Conservation (phyloP, 179 eudicot species). For the Vitellaria paradoxa region DNA sequence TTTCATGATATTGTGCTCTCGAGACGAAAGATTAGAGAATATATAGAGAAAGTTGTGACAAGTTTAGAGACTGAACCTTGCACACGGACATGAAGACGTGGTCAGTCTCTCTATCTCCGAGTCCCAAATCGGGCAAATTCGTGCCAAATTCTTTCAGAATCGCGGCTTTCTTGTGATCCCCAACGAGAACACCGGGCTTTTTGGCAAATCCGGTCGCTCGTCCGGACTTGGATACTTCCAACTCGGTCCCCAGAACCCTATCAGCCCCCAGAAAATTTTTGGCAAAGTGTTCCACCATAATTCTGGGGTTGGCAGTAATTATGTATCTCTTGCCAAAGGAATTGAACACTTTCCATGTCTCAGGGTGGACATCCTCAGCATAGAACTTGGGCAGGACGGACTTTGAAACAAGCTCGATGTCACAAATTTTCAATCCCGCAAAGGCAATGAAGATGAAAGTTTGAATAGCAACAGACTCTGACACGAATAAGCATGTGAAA, state of each 20-base stretch:
- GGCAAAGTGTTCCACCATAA: constrained; percentile 73
- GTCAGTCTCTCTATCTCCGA: constrained; percentile 63
- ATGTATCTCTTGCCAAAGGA: constrained; percentile 55
- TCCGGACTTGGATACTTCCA: constrained; percentile 50
- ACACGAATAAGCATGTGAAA: constrained; percentile 37
- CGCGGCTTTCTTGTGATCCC: constrained; percentile 39
- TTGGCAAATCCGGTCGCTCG: constrained; percentile 59
- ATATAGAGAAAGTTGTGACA: background rate
- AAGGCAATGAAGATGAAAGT: constrained; percentile 50
- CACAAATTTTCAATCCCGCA: constrained; percentile 50
- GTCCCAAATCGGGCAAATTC: constrained; percentile 56
- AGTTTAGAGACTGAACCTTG: constrained; percentile 47
- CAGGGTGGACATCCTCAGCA: constrained; percentile 59
- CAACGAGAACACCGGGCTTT: constrained; percentile 66
- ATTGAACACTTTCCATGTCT: constrained; percentile 60
- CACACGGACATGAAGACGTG: constrained; percentile 71
- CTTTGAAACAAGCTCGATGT: constrained; percentile 62
- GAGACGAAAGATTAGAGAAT: background rate
- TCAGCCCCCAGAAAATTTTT: constrained; percentile 68
- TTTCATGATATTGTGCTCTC: background rate
- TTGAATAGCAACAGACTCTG: constrained; percentile 46
- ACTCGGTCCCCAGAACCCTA: constrained; percentile 70
- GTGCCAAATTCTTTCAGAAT: constrained; percentile 42
- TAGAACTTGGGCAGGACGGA: constrained; percentile 68
- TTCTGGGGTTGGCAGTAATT: constrained; percentile 60